Percentiles rank a stretch among this genome's conserved stretches.
phyloP scores from a whole-genome alignment of 2,329 filamentous ascomycete species.

The Talaromyces sp. region DNA sequence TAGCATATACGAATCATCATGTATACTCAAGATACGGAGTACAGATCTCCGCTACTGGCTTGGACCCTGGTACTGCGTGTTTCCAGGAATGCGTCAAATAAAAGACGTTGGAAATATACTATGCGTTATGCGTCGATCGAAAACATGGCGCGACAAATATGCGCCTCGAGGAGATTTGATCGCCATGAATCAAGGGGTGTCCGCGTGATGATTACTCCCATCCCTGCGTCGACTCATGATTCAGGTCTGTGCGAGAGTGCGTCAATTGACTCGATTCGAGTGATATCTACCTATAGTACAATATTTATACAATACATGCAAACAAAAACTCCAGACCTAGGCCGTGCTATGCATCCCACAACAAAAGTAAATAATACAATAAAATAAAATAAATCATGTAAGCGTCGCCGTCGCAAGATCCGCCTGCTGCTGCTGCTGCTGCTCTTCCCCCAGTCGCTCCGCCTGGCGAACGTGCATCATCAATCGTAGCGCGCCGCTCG shows the following conservation, averaged over 20 bases:
- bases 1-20: neutral
- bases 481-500: conserved; percentile 39
- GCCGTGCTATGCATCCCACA: neutral
- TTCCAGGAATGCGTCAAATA: too few relatives aligned
- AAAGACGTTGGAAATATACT: neutral
- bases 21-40: too few relatives aligned
- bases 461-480: conserved; percentile 37
- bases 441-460: neutral
- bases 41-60: too few relatives aligned
- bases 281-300: neutral
- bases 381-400: neutral
- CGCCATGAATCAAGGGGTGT: neutral
- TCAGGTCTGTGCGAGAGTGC: neutral
- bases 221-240: neutral
- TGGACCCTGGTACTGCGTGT: too few relatives aligned
- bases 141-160: neutral
- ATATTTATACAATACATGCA: neutral
- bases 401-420: neutral
- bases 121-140: too few relatives aligned
- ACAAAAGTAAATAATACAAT: neutral
- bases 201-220: neutral
- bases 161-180: neutral
- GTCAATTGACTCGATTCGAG: neutral
- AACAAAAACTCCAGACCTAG: neutral
- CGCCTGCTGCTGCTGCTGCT: neutral